Base-by-base conservation (phyloP, 805 yeast genomes). In the Ogataea thermomethanolica region DNA sequence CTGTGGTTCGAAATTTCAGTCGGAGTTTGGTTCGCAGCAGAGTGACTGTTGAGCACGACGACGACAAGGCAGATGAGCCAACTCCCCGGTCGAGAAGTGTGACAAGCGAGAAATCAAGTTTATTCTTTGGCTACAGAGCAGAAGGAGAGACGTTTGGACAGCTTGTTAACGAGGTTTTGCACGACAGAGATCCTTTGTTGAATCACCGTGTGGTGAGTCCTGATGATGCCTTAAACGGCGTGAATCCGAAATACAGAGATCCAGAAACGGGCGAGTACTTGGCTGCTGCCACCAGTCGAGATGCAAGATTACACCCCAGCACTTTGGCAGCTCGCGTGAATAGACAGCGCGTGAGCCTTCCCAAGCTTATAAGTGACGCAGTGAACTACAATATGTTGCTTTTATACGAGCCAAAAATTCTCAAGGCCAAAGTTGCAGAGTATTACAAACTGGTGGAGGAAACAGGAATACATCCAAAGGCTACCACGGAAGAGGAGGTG, bases 381-480 rank as follows among this genome's bases (percentile, higher is more conserved):
- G 82, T 89, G 29, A 73, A 78, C 45, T 74, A 82, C 49, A 74
- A 84, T 52, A 81, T 89, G 41, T 53, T 82, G 39, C 66, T 74
- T 7, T 60, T 70, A n/a, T 71, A 79, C 33, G 63, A 71, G 4
- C 95, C 96, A 0, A 81, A 73, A 48, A 68, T 72, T 30, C 58
- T 89, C 33, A 70, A 90, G 41, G 74, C 74, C 40, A 70, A 78
- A 8, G 88, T 80, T 20, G 61, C 63, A 5, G 55, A 61, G 20
- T 49, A 56, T 37, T 65, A 59, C 31, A 53, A 58, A 7, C 36
- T 68, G 4, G 51, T 87, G 37, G 69, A 69, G 17, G 71, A 74
- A 11, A 72, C 71, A 1, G 78, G 74, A 43, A 60, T 84, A 1
- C 86, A 81, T 46, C 75, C 39, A 8, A 42, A 42, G 10, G 42